Percentiles rank a stretch among this genome's conserved stretches.
Evolutionary conservation across 2,329 filamentous ascomycete species (phyloP).

Genomic region (Colletotrichum sp.): DNA sequence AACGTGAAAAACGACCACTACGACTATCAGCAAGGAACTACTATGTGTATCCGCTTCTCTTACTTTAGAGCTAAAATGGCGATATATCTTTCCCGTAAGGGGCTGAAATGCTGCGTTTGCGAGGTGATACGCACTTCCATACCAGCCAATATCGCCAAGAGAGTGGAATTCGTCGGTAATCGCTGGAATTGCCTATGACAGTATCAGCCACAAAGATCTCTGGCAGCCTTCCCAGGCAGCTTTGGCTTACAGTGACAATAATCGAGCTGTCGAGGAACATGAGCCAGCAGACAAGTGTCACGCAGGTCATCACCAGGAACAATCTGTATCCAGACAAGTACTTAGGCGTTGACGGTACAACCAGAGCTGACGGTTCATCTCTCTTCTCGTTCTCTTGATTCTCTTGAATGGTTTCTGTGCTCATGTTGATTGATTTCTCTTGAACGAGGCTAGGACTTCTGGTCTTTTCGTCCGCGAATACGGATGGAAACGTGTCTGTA

Average conservation of each 20-base stretch:
- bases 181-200: constrained; percentile 32
- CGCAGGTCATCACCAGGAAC: constrained; percentile 24
- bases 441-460: not conserved
- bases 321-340: constrained; percentile 18
- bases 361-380: not conserved
- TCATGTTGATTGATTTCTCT: not conserved
- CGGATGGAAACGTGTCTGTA: constrained; percentile 4
- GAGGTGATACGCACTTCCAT: constrained; percentile 42
- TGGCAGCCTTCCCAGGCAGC: too few relatives aligned
- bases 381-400: not conserved
- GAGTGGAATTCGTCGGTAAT: constrained; percentile 40
- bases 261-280: constrained; percentile 35
- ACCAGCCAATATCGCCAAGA: constrained; percentile 50
- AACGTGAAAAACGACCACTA: constrained; percentile 34
- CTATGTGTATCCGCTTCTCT: constrained; percentile 11
- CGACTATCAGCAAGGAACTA: constrained; percentile 29
- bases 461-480: not conserved
- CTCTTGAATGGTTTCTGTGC: not conserved
- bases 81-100: constrained; percentile 31
- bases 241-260: constrained; percentile 36
- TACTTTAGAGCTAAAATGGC: constrained; percentile 41
- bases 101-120: constrained; percentile 31
- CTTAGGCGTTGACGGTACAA: not conserved
- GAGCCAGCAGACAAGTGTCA: constrained; percentile 25
- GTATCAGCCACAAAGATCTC: not conserved